These are phyloP conservation scores for Phytophthora hibernalis DNA, from an alignment of 352 stramenopile species.

Conservation along the genomic window DNA sequence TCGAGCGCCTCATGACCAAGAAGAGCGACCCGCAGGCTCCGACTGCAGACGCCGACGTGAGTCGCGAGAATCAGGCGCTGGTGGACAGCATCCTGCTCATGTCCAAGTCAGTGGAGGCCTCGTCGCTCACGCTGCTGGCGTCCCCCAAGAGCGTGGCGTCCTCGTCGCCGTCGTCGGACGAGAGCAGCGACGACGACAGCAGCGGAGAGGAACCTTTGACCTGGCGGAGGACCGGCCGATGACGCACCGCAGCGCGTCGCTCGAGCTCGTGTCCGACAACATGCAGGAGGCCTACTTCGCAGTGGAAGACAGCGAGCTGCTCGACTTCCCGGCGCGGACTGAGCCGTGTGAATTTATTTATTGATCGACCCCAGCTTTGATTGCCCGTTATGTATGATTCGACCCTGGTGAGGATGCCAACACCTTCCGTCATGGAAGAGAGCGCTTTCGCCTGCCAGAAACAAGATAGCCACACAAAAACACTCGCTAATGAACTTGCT, in stretches of 20 bases:
- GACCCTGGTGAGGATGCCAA: slow-evolving; percentile 24
- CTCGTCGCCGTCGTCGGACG: slow-evolving; percentile 52
- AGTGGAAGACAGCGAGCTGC: slow-evolving; percentile 68
- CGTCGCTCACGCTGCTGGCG: slow-evolving; percentile 51
- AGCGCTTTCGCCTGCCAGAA: slow-evolving; percentile 15
- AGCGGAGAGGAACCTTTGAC: slow-evolving; percentile 50
- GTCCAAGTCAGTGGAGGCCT: slow-evolving; percentile 73
- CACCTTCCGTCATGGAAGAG: slow-evolving; percentile 18
- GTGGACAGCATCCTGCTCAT: slow-evolving; percentile 83
- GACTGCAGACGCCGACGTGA: slow-evolving; percentile 48
- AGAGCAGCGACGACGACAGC: slow-evolving; percentile 55
- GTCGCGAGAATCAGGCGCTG: slow-evolving; percentile 68
- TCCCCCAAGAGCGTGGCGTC: slow-evolving; percentile 74
- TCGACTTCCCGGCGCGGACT: slow-evolving; percentile 65
- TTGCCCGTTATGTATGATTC: slow-evolving; percentile 51
- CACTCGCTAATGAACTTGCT: slow-evolving; percentile 45
- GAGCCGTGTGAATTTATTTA: slow-evolving; percentile 56
- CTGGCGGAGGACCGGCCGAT: slow-evolving; percentile 40
- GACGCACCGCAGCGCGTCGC: slow-evolving; percentile 42
- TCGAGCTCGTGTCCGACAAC: slow-evolving; percentile 81
- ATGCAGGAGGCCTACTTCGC: slow-evolving; percentile 76
- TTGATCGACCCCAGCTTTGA: slow-evolving; percentile 47
- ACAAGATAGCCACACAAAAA: slow-evolving; percentile 34
- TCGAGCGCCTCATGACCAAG: slow-evolving; percentile 80
- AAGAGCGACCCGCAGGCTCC: slow-evolving; percentile 65